phyloP scores from a whole-genome alignment of 345 rosid genomes.

The Xanthoceras sorbifolium region DNA sequence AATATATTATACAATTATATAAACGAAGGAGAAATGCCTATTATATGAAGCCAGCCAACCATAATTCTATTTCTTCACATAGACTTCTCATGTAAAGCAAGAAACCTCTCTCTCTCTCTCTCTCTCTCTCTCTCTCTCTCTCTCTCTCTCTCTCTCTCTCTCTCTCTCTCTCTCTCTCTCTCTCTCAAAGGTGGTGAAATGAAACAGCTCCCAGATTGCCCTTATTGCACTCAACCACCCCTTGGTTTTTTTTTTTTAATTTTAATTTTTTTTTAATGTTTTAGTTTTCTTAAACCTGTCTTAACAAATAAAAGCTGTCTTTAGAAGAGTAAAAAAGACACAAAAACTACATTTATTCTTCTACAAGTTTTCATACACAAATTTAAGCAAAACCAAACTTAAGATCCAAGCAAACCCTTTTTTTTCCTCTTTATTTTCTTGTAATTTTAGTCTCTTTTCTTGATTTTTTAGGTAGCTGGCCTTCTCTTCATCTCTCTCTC shows the following conservation, averaged over 20 bases:
- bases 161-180: constrained; percentile 20
- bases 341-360: constrained; percentile 44
- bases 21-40: constrained; percentile 10
- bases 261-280: background rate
- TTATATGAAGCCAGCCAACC: constrained; percentile 14
- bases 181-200: constrained; percentile 37
- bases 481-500: constrained; percentile 5
- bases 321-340: constrained; percentile 29
- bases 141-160: constrained; percentile 14
- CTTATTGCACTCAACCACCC: constrained; percentile 67
- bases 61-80: constrained; percentile 23
- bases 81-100: constrained; percentile 23
- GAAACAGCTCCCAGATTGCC: constrained; percentile 46
- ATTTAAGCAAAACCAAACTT: constrained; percentile 46
- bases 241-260: constrained; percentile 20
- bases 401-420: constrained; percentile 60
- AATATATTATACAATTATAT: no score
- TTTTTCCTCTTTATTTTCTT: constrained; percentile 14
- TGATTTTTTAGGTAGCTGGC: constrained; percentile 31
- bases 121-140: constrained; percentile 15
- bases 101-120: constrained; percentile 17
- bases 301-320: constrained; percentile 29
- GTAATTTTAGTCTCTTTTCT: background rate
- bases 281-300: constrained; percentile 13
- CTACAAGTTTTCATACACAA: constrained; percentile 40